Evolutionary conservation across 371 early-diverging fungal genomes (phyloP), one percentile per base, ranked within the genome.

Genomic region (Mucor saturninus): DNA sequence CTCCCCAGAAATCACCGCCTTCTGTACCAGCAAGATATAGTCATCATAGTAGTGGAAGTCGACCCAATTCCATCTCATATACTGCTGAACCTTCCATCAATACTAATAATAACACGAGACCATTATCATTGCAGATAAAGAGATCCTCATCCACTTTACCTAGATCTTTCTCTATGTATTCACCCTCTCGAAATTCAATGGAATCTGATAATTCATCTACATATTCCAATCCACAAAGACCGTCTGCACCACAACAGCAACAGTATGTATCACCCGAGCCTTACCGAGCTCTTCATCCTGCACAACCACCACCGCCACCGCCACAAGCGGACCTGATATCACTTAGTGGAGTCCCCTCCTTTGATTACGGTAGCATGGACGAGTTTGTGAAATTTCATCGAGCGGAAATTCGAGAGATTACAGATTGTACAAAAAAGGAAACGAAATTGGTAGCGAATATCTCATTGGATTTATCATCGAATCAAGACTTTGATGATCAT

Each of bases 381-480:
- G 83, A 87, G 4, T 86, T 96, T 62, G 83, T 94, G 8, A 87
- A 83, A 15, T 78, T 83, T 55, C 96, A 96, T 62, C 87, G 95
- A 4, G 83, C 86, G 26, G 91, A 95, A 72, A 81, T 96, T 49
- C 86, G 91, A 5, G 86, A 92, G 42, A 86, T 88, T 4, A 87
- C 89, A 11, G 96, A 95, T 60, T 80, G 88, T 46, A 85, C 86
- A 28, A 93, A 92, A 64, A 75, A 82, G 46, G 96, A 97, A 75
- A 91, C 90, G 54, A 89, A 88, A 69, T 77, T 95, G 39, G 76
- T 96, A 9, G 89, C 90, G 42, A 85, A 89, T 38, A 85, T 93
- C 56, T 86, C 93, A 15, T 62, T 84, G 28, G 74, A 76, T 37
- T 45, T 81, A 30, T 67, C 74, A 8, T 65, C 68, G 57, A 70